Evolutionary conservation across 306 rosid species (phyloP).

Genomic region (Biancaea sappan): DNA sequence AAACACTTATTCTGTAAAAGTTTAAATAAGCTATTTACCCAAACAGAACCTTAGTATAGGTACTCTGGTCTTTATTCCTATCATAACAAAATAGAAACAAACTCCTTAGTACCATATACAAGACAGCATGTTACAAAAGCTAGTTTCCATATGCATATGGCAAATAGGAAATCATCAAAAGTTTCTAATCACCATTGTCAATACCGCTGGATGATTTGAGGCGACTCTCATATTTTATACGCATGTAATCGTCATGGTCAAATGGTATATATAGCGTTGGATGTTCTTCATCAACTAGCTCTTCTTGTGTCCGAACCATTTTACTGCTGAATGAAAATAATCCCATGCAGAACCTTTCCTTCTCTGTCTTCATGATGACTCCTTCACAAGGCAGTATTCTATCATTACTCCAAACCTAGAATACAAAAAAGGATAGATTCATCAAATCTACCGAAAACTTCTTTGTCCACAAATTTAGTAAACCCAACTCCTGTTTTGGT

Average conservation of each 20-base stretch:
- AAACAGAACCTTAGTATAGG: no score
- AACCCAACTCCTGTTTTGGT: neutral
- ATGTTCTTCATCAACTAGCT: conserved; percentile 43
- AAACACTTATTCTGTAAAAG: no score
- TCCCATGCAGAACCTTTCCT: conserved; percentile 40
- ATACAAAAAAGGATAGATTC: neutral
- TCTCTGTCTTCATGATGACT: conserved; percentile 32
- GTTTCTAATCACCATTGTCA: conserved; percentile 13
- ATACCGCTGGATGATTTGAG: conserved; percentile 41
- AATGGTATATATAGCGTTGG: conserved; percentile 35
- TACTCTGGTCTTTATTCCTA: no score
- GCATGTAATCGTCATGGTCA: conserved; percentile 37
- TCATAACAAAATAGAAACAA: no score
- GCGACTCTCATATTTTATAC: conserved; percentile 14
- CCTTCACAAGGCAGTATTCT: conserved; percentile 31
- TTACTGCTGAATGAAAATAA: conserved; percentile 32
- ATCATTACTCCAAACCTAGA: conserved; percentile 41
- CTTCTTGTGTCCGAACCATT: conserved; percentile 28
- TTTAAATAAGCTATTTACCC: no score
- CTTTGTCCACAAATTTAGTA: no score
- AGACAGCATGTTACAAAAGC: neutral
- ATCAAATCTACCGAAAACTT: no score
- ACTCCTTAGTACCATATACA: neutral
- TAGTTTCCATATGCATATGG: conserved; percentile 3
- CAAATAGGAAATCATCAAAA: neutral